Evolutionary conservation across 2,329 filamentous ascomycete genomes (phyloP).

Genomic region (Fusarium transvaalense): DNA sequence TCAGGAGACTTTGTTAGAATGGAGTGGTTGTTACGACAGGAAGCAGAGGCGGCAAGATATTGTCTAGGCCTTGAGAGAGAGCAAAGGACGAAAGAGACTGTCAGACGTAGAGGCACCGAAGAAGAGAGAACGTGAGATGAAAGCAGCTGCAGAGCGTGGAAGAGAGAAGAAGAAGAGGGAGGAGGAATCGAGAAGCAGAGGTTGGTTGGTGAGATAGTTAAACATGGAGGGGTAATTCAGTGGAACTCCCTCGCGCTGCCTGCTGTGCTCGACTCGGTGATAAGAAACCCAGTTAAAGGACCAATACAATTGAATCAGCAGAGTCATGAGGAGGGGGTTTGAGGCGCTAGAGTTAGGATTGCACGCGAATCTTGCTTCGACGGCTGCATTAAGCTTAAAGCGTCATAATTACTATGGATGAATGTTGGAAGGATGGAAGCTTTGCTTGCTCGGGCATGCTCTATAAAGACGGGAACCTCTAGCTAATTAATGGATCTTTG

Average conservation of each 20-base stretch:
- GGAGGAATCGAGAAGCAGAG: not conserved
- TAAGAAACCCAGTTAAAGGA: conserved; percentile 1
- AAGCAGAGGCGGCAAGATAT: conserved; percentile 20
- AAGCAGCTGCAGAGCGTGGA: not conserved
- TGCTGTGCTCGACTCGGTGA: conserved; percentile 1
- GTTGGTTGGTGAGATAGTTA: conserved; percentile 17
- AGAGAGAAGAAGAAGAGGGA: not conserved
- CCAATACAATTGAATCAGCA: conserved; percentile 19
- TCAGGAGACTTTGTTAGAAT: conserved; percentile 23
- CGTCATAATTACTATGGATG: not conserved
- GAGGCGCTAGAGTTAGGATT: conserved; percentile 15
- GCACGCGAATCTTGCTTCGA: conserved; percentile 1
- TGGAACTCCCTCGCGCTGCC: conserved; percentile 18
- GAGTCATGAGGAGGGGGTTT: conserved; percentile 17
- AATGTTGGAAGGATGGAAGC: conserved; percentile 16
- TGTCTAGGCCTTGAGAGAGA: conserved; percentile 29
- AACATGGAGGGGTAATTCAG: conserved; percentile 33
- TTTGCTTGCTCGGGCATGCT: not conserved
- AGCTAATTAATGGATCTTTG: not conserved
- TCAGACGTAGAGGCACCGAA: conserved; percentile 17
- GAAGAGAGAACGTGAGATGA: conserved; percentile 5
- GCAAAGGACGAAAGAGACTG: conserved; percentile 19
- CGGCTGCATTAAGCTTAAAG: conserved; percentile 13
- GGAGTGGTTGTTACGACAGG: conserved; percentile 21
- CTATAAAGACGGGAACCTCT: not conserved